Evolutionary conservation across 2,329 filamentous ascomycete genomes (phyloP), one percentile per base, ranked within the genome.

Genomic region (Chrysosporium queenslandicum): DNA sequence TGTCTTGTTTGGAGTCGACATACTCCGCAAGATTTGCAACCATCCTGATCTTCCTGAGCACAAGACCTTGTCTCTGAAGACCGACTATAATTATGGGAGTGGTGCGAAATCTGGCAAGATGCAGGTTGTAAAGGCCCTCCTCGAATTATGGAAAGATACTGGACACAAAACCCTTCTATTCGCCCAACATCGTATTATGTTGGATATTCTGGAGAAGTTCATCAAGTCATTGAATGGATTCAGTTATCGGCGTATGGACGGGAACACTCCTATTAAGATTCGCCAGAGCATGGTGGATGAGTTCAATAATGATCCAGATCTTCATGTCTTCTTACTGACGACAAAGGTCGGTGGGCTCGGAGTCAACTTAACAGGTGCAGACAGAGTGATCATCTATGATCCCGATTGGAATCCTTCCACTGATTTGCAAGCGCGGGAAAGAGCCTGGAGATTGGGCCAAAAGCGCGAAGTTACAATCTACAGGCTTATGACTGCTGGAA

Each of bases 391-490:
- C 64, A 97, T 98, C 51, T 98, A 92, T 64, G 94, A 98, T 63
- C 94, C 92, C 0, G 92, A 98, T 65, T 98, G 92, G 92, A 97
- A 97, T 62, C 92, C 91, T 1, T 96, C 91, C 0, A 97, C 91
- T 0, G 92, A 98, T 64, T 77, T 96, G 23, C 92, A 98, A 70
- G 92, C 92, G 14, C 83, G 92, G 45, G 92, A 98, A 69, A 81
- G 92, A 62, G 92, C 94, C 4, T 98, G 92, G 92, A 82, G 92
- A 53, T 73, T 98, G 1, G 92, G 92, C 0, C 92, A 98, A 71
- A 96, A 94, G 68, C 84, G 86, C 50, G 88, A 95, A 45, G 92
- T 98, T 25, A 90, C 88, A 3, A 95, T 98, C 20, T 98, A 96
- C 66, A 85, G 94, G 32, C 77, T 98, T n/a, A 94, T 98, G 86